Percentiles rank a stretch among this genome's conserved stretches.
Evolutionary conservation across 1,284 basidiomycete species (phyloP).

Genomic region (Cryptococcus wingfieldii): DNA sequence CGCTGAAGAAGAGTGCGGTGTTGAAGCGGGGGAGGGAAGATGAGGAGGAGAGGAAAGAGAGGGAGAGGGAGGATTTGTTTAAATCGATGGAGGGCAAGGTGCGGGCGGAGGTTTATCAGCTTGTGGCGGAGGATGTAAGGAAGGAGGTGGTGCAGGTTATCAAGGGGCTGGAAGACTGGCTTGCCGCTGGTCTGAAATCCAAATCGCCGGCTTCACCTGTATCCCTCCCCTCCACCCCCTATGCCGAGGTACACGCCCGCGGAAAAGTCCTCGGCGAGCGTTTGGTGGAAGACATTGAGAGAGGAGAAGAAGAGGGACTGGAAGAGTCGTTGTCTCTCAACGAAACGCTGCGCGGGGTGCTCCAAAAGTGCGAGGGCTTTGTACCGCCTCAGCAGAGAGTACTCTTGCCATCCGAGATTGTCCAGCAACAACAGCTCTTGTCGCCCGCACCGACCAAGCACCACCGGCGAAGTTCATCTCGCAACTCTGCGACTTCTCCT

Average conservation of each 20-base stretch:
- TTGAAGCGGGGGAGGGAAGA: conserved; percentile 49
- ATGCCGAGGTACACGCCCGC: conserved; percentile 46
- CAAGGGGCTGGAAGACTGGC: no score
- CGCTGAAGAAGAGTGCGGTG: conserved; percentile 51
- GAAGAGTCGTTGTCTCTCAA: conserved; percentile 61
- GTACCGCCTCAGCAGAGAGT: conserved; percentile 32
- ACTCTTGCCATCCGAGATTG: conserved; percentile 38
- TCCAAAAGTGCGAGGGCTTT: conserved; percentile 41
- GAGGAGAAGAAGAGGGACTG: conserved; percentile 58
- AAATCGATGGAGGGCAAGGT: background rate
- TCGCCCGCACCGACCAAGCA: background rate
- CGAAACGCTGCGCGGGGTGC: conserved; percentile 60
- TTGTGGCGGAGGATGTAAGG: no score
- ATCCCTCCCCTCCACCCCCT: background rate
- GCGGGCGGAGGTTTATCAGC: no score
- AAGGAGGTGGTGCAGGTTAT: no score
- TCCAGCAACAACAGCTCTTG: conserved; percentile 1
- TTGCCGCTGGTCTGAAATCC: no score
- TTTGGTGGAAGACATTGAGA: conserved; percentile 48
- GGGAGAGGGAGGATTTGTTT: conserved; percentile 35
- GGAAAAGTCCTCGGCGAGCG: conserved; percentile 58
- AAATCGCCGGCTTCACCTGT: no score
- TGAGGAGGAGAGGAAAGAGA: conserved; percentile 41
- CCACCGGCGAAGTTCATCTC: no score
- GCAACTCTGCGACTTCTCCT: background rate